Conservation (phyloP, 768 basidiomycete genomes). For the Artomyces pyxidatus region DNA sequence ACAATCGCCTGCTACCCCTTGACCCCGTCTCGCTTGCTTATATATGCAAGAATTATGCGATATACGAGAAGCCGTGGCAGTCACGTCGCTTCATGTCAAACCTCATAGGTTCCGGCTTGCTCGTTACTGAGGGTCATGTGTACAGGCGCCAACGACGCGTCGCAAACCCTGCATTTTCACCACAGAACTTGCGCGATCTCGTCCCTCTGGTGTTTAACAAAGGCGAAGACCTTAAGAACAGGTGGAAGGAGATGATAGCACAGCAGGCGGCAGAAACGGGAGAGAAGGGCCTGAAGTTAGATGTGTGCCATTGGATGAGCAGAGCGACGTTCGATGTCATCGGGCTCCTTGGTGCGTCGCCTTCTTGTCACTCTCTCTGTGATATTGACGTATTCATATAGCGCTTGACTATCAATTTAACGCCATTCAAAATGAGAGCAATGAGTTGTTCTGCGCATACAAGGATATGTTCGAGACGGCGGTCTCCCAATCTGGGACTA, state of each 20-base stretch:
- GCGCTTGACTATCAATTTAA: conserved; percentile 87
- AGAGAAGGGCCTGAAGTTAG: conserved; percentile 35
- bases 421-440: conserved; percentile 70
- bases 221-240: conserved; percentile 51
- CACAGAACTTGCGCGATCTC: conserved; percentile 66
- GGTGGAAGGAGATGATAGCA: conserved; percentile 47
- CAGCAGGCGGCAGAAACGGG: conserved; percentile 20
- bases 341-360: conserved; percentile 64
- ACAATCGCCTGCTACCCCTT: conserved; percentile 69
- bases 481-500: conserved; percentile 44
- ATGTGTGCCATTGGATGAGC: conserved; percentile 76
- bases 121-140: conserved; percentile 66
- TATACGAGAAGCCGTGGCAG: conserved; percentile 81
- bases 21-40: conserved; percentile 72
- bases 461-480: conserved; percentile 79
- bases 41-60: conserved; percentile 60
- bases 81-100: conserved; percentile 66
- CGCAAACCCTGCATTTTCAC: conserved; percentile 69
- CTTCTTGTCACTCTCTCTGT: neutral
- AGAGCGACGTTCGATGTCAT: conserved; percentile 88
- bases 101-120: conserved; percentile 78
- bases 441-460: conserved; percentile 71
- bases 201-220: conserved; percentile 68
- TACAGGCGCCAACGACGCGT: conserved; percentile 80
- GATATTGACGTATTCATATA: conserved; percentile 18